phyloP scores from a whole-genome alignment of 2,329 filamentous ascomycete genomes.

The Penicillium sumatraense region DNA sequence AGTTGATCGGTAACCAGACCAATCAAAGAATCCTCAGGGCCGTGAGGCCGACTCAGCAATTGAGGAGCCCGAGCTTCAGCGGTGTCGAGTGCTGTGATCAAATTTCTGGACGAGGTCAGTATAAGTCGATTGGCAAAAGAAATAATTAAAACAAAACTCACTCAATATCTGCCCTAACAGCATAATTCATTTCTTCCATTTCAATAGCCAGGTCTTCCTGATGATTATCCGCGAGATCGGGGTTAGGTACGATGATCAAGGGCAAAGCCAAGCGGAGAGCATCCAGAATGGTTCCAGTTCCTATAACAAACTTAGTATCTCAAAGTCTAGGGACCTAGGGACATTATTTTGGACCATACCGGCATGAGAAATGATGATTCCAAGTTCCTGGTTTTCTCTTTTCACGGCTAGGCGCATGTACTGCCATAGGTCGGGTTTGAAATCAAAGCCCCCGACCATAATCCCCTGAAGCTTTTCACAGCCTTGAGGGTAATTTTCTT shows the following conservation, averaged over 20 bases:
- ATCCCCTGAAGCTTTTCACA: slow-evolving; percentile 45
- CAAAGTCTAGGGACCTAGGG: slow-evolving; percentile 12
- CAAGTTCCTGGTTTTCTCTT: slow-evolving; percentile 55
- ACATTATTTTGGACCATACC: slow-evolving; percentile 56
- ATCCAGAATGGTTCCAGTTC: slow-evolving; percentile 87
- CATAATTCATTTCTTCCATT: slow-evolving; percentile 74
- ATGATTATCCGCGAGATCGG: slow-evolving; percentile 81
- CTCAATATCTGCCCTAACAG: slow-evolving; percentile 71
- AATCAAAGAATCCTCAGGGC: background rate
- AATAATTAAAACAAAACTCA: slow-evolving; percentile 45
- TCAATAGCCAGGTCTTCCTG: slow-evolving; percentile 84
- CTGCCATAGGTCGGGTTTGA: slow-evolving; percentile 63
- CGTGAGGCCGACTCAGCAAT: background rate
- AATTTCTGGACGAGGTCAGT: slow-evolving; percentile 1
- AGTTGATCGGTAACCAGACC: slow-evolving; percentile 3
- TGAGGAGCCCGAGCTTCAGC: background rate
- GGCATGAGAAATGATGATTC: slow-evolving; percentile 85
- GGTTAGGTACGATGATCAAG: slow-evolving; percentile 89
- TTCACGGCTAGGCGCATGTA: slow-evolving; percentile 61
- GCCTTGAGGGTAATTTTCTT: slow-evolving; percentile 28
- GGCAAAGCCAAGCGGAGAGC: slow-evolving; percentile 74
- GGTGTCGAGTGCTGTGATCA: background rate
- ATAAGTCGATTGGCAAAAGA: background rate
- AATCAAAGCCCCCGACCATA: slow-evolving; percentile 66
- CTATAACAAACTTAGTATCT: slow-evolving; percentile 50